Evolutionary conservation across 164 flowering plant species (phyloP), one percentile per base, ranked within the genome.

Genomic region (Annona cherimola): DNA sequence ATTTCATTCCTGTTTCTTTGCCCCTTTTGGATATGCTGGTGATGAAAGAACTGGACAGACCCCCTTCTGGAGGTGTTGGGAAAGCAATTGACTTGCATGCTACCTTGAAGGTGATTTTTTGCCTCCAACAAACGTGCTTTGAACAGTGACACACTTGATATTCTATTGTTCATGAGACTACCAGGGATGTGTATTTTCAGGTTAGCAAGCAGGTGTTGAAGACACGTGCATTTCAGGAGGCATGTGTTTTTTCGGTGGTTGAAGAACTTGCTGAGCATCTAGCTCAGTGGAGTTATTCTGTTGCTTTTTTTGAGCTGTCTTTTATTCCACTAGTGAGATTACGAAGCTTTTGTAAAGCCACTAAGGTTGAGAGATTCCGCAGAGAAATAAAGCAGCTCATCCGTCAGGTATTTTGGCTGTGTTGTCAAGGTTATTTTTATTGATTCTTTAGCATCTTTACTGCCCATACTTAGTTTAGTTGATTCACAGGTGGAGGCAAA

Each of bases 251-350:
- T 74, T 83, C 92, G 73, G 95, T 95, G 61, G 79, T 87, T 65
- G 97, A 91, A 76, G 93, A 93, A 78, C 87, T 93, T 73, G 85
- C 91, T 67, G 99, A 91, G 76, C 99, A 95, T 81, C 81, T 95
- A 68, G 83, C 93, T 73, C 98, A 90, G 64, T 95, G 98, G 97
- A 95, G 99, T 82, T 90, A 91, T 75, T 91, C 96, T 68, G 82
- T 88, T 81, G 88, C 97, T 61, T 95, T 95, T 80, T 85, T 87
- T 76, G 98, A 93, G 82, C 75, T 90, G 68, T 86, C 98, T 68
- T 90, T 86, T 79, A 79, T 93, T 80, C 98, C 97, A 74, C 73
- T 81, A 68, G 85, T 81, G 42, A 81, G 92, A 57, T 61, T 93
- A 78, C 92, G 97, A 45, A 82, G 79, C 79, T 95, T 95, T 80